phyloP scores from a whole-genome alignment of 805 yeast genomes.

The Jamesozyma spencerorum region DNA sequence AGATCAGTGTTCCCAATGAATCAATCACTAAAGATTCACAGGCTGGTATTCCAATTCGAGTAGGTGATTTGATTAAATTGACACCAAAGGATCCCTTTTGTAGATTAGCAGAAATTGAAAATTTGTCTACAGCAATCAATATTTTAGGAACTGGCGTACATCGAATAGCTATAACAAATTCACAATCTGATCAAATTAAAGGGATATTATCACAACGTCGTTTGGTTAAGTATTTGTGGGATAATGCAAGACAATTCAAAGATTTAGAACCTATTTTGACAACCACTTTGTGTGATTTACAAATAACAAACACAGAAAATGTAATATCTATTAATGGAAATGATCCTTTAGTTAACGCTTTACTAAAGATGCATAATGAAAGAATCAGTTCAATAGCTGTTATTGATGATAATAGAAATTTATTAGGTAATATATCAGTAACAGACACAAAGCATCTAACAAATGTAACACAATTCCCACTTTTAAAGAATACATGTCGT shows the following conservation, averaged over 20 bases:
- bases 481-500: constrained; percentile 69
- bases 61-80: constrained; percentile 69
- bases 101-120: constrained; percentile 60
- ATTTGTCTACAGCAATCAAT: constrained; percentile 66
- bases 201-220: constrained; percentile 90
- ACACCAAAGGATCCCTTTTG: constrained; percentile 84
- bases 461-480: constrained; percentile 71
- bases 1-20: constrained; percentile 33
- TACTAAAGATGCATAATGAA: constrained; percentile 70
- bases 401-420: constrained; percentile 61
- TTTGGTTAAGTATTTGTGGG: constrained; percentile 77
- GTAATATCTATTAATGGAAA: constrained; percentile 81
- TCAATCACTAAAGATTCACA: constrained; percentile 47
- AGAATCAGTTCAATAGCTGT: constrained; percentile 87
- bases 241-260: constrained; percentile 78
- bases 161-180: constrained; percentile 68
- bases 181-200: constrained; percentile 44
- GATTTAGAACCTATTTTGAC: constrained; percentile 65
- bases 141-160: constrained; percentile 89
- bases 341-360: constrained; percentile 74
- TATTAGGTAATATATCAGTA: constrained; percentile 86
- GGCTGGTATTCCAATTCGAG: constrained; percentile 80
- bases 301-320: constrained; percentile 39
- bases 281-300: constrained; percentile 56
- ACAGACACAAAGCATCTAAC: constrained; percentile 87